Percentiles rank a stretch among this genome's conserved stretches.
Conservation (phyloP, 2,329 filamentous ascomycete genomes). For the Thyridium curvatum region DNA sequence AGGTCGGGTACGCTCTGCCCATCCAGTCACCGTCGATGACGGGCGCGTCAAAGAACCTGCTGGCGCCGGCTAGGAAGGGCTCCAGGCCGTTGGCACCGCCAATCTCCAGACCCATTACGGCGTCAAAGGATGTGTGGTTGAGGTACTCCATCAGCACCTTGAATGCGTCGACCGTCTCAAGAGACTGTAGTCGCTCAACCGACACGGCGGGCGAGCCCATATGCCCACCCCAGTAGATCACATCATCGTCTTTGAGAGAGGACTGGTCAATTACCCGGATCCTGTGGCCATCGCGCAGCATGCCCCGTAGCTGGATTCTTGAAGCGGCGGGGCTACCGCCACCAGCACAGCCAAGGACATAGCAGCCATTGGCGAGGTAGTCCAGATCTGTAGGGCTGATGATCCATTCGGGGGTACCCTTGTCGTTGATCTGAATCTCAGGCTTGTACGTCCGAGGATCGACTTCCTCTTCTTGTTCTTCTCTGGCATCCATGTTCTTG, state of each 20-base stretch:
- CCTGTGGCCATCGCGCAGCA: constrained; percentile 30
- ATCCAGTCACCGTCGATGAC: constrained; percentile 31
- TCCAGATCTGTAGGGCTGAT: constrained; percentile 37
- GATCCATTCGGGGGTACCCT: constrained; percentile 27
- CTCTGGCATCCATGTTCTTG: constrained; percentile 31
- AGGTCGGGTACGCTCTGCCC: constrained; percentile 23
- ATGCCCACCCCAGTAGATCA: constrained; percentile 36
- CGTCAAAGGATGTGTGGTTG: constrained; percentile 19
- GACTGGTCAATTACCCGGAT: constrained; percentile 31
- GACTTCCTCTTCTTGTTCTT: constrained; percentile 13
- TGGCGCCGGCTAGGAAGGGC: constrained; percentile 29
- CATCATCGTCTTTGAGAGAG: constrained; percentile 32
- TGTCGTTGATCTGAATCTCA: constrained; percentile 19
- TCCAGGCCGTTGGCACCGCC: constrained; percentile 46
- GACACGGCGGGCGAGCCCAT: constrained; percentile 35
- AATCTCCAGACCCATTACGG: constrained; percentile 44
- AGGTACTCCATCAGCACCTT: constrained; percentile 26
- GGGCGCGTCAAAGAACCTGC: constrained; percentile 23
- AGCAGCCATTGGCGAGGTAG: constrained; percentile 38
- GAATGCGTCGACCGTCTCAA: constrained; percentile 30
- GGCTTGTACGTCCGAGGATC: constrained; percentile 25
- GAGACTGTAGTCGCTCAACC: constrained; percentile 32
- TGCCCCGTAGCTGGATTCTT: constrained; percentile 28
- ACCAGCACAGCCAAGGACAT: constrained; percentile 40
- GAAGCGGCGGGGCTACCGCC: constrained; percentile 32